phyloP scores from a whole-genome alignment of 2,329 filamentous ascomycete genomes.

The Teratosphaeria zuluensis region DNA sequence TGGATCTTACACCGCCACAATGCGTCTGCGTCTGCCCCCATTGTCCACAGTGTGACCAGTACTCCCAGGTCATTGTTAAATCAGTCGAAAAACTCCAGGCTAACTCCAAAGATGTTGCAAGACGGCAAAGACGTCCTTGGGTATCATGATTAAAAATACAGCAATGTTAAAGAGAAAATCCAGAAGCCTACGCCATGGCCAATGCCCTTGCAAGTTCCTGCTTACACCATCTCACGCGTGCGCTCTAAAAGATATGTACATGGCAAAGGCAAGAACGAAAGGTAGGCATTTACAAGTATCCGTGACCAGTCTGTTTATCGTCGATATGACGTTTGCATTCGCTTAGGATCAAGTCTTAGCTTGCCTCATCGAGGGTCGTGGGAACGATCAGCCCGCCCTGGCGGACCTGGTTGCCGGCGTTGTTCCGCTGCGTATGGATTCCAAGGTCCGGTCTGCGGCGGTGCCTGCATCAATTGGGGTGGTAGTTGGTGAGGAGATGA shows the following conservation, averaged over 20 bases:
- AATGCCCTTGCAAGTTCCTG: neutral
- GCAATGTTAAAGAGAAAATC: neutral
- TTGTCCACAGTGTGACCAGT: neutral
- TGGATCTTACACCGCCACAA: neutral
- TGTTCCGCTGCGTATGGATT: slow-evolving; percentile 22
- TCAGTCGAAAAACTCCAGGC: neutral
- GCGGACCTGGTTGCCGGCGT: slow-evolving; percentile 7
- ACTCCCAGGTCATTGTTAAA: neutral
- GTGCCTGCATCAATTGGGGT: slow-evolving; percentile 22
- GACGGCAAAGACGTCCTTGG: neutral
- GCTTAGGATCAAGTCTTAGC: neutral
- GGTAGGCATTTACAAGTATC: neutral
- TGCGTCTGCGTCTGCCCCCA: neutral
- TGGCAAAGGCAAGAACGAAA: neutral
- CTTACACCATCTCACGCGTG: neutral
- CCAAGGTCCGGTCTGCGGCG: slow-evolving; percentile 24
- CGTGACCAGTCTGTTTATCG: neutral
- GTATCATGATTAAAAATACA: neutral
- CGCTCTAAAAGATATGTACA: neutral
- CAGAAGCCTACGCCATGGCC: neutral
- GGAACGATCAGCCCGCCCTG: neutral
- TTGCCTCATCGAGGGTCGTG: neutral
- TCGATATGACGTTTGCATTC: neutral
- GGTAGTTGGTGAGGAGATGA: slow-evolving; percentile 1
- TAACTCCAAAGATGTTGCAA: neutral